A percentile compares a stretch with the other conserved stretches of the same genome.
These are phyloP conservation scores for Neurospora sp. DNA, from an alignment of 495 filamentous ascomycete species.

Conservation along the genomic window DNA sequence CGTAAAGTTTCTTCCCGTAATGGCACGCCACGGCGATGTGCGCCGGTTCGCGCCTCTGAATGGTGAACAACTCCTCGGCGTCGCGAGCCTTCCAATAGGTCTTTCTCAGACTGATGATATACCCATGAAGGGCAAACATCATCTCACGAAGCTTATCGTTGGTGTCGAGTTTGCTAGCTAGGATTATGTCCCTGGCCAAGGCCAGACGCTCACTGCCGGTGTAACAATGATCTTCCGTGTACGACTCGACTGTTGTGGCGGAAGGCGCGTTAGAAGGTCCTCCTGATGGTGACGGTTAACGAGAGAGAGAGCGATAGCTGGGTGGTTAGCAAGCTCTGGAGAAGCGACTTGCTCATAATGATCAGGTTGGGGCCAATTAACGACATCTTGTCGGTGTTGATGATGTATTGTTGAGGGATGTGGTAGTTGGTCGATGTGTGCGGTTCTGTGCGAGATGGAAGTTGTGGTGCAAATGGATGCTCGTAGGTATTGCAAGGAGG, in stretches of 20 bases:
- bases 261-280: no score
- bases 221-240: no score
- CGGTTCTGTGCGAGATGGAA: not conserved
- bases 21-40: no score
- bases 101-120: fast-evolving
- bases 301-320: no score
- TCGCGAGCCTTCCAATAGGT: not conserved
- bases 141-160: not conserved
- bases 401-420: no score
- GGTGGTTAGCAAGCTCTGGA: not conserved
- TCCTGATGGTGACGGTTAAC: no score
- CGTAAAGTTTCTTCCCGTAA: no score
- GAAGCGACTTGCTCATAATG: not conserved
- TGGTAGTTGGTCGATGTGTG: not conserved
- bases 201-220: no score
- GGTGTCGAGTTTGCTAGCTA: no score
- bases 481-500: no score
- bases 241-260: no score
- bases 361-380: not conserved
- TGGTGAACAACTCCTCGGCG: not conserved
- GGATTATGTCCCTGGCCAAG: no score
- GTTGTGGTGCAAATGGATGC: not conserved
- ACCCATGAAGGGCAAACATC: not conserved
- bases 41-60: not conserved
- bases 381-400: not conserved